These are phyloP conservation scores for Nectriaceae sp. DNA, from an alignment of 2,329 filamentous ascomycete species.

Conservation along the genomic window DNA sequence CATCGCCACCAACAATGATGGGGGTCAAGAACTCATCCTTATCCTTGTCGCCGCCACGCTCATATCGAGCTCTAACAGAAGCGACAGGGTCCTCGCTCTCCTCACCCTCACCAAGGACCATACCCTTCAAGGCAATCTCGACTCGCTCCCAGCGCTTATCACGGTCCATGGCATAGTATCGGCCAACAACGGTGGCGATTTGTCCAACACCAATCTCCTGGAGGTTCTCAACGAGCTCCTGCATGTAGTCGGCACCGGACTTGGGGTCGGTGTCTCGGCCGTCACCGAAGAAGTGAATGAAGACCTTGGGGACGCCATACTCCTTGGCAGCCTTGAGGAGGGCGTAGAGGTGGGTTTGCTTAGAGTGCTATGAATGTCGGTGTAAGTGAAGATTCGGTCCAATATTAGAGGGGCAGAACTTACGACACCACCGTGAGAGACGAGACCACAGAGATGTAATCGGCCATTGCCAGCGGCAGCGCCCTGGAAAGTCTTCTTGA, in stretches of 20 bases:
- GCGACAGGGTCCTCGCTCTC: conserved; percentile 80
- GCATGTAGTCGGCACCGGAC: conserved; percentile 84
- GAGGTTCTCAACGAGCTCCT: conserved; percentile 77
- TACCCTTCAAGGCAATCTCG: conserved; percentile 84
- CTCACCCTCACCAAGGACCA: conserved; percentile 86
- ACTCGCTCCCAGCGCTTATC: conserved; percentile 99
- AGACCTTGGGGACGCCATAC: conserved; percentile 84
- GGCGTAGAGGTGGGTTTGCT: conserved; percentile 89
- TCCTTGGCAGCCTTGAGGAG: conserved; percentile 90
- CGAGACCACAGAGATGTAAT: conserved; percentile 86
- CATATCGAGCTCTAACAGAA: conserved; percentile 86
- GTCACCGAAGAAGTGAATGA: conserved; percentile 98
- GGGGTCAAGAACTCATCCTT: conserved; percentile 98
- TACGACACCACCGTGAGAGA: conserved; percentile 92
- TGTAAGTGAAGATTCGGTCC: conserved; percentile 11
- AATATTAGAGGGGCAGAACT: conserved; percentile 29
- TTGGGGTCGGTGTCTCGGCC: conserved; percentile 98
- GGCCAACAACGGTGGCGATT: conserved; percentile 88
- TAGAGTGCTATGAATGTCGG: conserved; percentile 67
- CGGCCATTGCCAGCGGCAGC: conserved; percentile 89
- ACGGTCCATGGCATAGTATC: conserved; percentile 99
- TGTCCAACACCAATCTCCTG: conserved; percentile 86
- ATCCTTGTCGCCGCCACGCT: conserved; percentile 66
- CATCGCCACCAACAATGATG: conserved; percentile 88
- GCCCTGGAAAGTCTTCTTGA: conserved; percentile 73